Evolutionary conservation across 1,284 basidiomycete genomes (phyloP).

Genomic region (Tylopilus sp.): DNA sequence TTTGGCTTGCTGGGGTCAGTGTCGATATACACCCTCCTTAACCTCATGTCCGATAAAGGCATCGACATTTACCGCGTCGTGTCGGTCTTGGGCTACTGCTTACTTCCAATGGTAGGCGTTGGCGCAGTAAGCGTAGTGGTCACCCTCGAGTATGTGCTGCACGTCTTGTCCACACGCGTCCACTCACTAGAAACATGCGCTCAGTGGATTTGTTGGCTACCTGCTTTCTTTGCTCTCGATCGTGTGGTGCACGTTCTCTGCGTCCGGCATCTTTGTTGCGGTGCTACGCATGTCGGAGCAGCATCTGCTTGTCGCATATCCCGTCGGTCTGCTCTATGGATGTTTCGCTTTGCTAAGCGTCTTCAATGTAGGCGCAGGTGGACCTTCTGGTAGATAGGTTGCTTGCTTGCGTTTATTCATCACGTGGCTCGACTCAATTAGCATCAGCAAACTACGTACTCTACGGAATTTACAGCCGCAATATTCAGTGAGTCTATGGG

Average conservation of each 20-base stretch:
- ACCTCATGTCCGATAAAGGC: slow-evolving; percentile 93
- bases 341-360: slow-evolving; percentile 89
- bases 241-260: slow-evolving; percentile 93
- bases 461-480: not conserved
- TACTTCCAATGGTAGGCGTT: slow-evolving; percentile 96
- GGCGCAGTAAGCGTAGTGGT: slow-evolving; percentile 86
- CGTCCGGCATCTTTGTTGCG: slow-evolving; percentile 90
- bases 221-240: slow-evolving; percentile 77
- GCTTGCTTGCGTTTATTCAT: slow-evolving; percentile 10
- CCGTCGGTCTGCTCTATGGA: slow-evolving; percentile 86
- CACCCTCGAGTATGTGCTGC: slow-evolving; percentile 75
- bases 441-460: slow-evolving; percentile 2
- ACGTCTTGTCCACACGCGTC: not conserved
- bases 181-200: slow-evolving; percentile 13
- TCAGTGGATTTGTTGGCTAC: slow-evolving; percentile 79
- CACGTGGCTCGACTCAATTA: not conserved
- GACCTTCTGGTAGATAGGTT: slow-evolving; percentile 29
- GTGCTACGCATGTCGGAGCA: slow-evolving; percentile 93
- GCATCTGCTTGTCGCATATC: slow-evolving; percentile 89
- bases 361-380: slow-evolving; percentile 54
- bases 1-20: slow-evolving; percentile 91
- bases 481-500: not conserved
- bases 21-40: slow-evolving; percentile 95
- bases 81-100: slow-evolving; percentile 95
- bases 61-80: slow-evolving; percentile 97